Base-by-base conservation (phyloP, 768 basidiomycete genomes). In the Russula griseocarnosa region DNA sequence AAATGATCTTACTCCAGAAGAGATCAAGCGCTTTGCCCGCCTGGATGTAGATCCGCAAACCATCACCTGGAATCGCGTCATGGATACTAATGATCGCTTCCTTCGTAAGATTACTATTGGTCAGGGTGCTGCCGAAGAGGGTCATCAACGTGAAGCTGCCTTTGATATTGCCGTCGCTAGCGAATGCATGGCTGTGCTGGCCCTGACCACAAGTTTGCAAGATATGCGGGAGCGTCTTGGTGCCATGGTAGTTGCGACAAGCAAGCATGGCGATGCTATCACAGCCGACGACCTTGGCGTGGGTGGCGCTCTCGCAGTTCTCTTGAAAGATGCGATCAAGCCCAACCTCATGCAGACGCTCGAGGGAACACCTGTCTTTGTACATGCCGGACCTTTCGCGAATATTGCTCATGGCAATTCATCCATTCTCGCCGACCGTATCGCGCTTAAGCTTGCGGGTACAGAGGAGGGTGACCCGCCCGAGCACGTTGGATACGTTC, bases 351-450 rank as follows among this genome's bases (percentile, higher is more conserved):
- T 99, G 96, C 96, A 99, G 76, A 94, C 95, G 3, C 80, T 98
- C 46, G 90, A 98, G 80, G 96, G 96, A 50, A 99, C 96, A 1
- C 96, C 96, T 44, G 97, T 99, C 67, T 98, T 99, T 72, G 97
- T 99, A 5, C 96, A 98, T 74, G 96, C 96, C 5, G 96, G 96
- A 59, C 97, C 96, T 30, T 99, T 99, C 74, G 96, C 96, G 68
- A 98, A 99, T 81, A 99, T 99, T 66, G 96, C 96, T 1, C 96
- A 98, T 71, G 93, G 94, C 52, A 99, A 98, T 78, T 98, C 95
- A 1, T 98, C 96, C 46, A 96, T 99, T 74, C 83, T 99, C 64
- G 96, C 96, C n/a, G 96, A 99, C 75, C 86, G 88, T 59, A 87
- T 99, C 59, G 96, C 96, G 36, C 83, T 99, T 70, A 99, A 99